A percentile compares a stretch with the other conserved stretches of the same genome.
Evolutionary conservation across 306 rosid genomes (phyloP).

Genomic region (Medicago lupulina): DNA sequence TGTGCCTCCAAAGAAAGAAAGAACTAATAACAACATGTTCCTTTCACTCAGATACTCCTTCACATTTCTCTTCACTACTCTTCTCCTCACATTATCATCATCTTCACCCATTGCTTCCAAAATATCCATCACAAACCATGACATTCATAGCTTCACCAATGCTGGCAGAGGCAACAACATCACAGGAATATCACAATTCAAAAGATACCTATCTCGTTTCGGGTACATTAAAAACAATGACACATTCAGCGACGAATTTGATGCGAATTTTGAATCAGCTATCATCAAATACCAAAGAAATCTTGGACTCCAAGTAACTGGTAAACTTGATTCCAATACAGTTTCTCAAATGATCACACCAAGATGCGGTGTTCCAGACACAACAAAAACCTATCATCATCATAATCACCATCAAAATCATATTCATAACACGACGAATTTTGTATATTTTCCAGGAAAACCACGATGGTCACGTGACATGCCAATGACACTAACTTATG

Average conservation of each 20-base stretch:
- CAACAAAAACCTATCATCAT: neutral
- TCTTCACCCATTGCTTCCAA: constrained; percentile 3
- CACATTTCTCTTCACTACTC: constrained; percentile 42
- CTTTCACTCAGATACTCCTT: constrained; percentile 37
- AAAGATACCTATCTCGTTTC: constrained; percentile 53
- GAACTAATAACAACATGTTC: constrained; percentile 47
- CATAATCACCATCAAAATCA: neutral
- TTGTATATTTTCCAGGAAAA: constrained; percentile 66
- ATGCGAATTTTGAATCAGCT: constrained; percentile 45
- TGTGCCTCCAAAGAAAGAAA: constrained; percentile 23
- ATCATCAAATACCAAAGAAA: constrained; percentile 50
- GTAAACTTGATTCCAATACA: constrained; percentile 56
- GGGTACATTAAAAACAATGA: constrained; percentile 47
- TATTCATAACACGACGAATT: constrained; percentile 29
- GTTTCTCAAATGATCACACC: constrained; percentile 54
- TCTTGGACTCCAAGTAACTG: constrained; percentile 60
- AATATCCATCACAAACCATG: neutral
- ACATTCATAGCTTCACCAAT: constrained; percentile 31
- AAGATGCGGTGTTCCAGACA: constrained; percentile 66
- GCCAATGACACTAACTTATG: constrained; percentile 76
- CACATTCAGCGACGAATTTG: constrained; percentile 46
- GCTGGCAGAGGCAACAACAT: constrained; percentile 43
- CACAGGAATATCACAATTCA: constrained; percentile 51
- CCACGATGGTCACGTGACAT: constrained; percentile 72
- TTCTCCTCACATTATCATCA: constrained; percentile 41